Conservation (phyloP, 2,329 filamentous ascomycete genomes). For the Verticillium dahliae region DNA sequence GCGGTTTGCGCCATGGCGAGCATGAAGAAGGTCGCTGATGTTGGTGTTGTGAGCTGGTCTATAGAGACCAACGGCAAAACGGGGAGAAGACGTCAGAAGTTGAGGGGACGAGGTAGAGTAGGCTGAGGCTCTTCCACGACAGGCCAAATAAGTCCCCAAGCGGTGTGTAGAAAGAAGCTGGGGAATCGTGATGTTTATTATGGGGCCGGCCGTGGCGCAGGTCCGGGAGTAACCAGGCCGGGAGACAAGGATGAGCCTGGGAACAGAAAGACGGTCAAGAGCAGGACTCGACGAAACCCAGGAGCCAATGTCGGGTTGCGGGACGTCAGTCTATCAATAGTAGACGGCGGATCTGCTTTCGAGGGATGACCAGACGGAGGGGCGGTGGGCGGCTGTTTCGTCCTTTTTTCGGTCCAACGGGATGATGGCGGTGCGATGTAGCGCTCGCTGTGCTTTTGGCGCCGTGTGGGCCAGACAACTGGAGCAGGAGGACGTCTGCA, state of each 20-base stretch:
- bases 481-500: neutral
- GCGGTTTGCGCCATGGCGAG: conserved; percentile 9
- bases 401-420: conserved; percentile 6
- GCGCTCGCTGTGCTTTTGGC: neutral
- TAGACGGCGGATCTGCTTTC: neutral
- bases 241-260: conserved; percentile 11
- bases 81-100: neutral
- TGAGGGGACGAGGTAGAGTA: neutral
- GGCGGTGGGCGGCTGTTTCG: conserved; percentile 1
- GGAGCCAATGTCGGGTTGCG: neutral
- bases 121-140: neutral
- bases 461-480: neutral
- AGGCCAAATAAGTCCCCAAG: neutral
- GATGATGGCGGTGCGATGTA: neutral
- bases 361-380: neutral
- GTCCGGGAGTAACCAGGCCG: conserved; percentile 8
- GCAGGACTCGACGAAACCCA: conserved; percentile 1
- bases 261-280: conserved; percentile 12
- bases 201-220: conserved; percentile 8
- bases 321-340: neutral
- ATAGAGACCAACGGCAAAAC: neutral
- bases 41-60: neutral
- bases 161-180: conserved; percentile 1
- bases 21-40: neutral
- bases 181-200: conserved; percentile 8